Percentiles rank a stretch among this genome's conserved stretches.
Evolutionary conservation across 257 asterid species (phyloP).

Genomic region (Primulina tabacum): DNA sequence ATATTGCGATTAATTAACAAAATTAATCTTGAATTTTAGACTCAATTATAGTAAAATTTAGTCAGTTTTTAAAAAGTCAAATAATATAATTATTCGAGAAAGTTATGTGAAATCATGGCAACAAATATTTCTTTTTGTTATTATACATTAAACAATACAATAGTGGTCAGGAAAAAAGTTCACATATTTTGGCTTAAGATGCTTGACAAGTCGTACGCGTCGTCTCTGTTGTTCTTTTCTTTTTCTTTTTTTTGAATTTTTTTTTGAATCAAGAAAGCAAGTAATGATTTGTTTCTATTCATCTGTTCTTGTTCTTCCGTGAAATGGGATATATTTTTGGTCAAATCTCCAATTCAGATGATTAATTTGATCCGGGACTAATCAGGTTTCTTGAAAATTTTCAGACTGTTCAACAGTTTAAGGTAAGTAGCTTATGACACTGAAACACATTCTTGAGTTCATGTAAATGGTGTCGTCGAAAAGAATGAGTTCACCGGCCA

Average conservation of each 20-base stretch:
- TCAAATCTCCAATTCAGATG: constrained; percentile 41
- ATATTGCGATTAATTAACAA: no score
- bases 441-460: constrained; percentile 4
- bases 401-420: constrained; percentile 53
- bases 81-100: background rate
- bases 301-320: background rate
- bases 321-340: constrained; percentile 41
- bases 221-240: background rate
- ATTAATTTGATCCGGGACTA: constrained; percentile 56
- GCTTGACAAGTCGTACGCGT: background rate
- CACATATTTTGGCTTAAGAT: background rate
- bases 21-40: no score
- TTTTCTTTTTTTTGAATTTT: no score
- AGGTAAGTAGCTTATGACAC: constrained; percentile 37
- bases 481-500: constrained; percentile 10
- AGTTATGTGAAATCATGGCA: background rate
- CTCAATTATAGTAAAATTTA: no score
- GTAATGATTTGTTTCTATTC: background rate
- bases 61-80: no score
- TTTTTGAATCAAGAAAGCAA: background rate
- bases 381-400: constrained; percentile 50
- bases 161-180: no score
- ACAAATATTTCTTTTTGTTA: no score
- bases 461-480: constrained; percentile 5
- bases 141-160: no score